Evolutionary conservation across 129 eudicot genomes (phyloP).

Genomic region (Tagetes patula): DNA sequence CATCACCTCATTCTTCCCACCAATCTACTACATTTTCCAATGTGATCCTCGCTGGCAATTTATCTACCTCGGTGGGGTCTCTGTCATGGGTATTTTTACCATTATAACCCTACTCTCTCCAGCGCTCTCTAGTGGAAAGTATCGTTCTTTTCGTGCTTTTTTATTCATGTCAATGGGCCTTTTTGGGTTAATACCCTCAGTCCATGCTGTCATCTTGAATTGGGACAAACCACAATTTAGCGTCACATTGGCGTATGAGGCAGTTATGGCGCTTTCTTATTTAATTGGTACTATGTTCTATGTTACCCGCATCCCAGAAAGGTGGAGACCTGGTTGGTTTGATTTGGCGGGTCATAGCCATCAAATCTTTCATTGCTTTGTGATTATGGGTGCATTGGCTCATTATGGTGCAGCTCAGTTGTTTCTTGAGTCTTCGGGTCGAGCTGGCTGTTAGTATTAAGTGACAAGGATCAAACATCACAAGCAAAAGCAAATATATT

Average conservation of each 20-base stretch:
- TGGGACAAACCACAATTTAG: slow-evolving; percentile 76
- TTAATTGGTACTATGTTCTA: slow-evolving; percentile 77
- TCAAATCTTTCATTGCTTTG: slow-evolving; percentile 84
- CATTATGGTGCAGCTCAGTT: slow-evolving; percentile 82
- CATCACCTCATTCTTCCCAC: slow-evolving; percentile 94
- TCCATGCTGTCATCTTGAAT: slow-evolving; percentile 59
- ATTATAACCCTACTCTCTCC: slow-evolving; percentile 73
- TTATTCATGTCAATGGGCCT: slow-evolving; percentile 85
- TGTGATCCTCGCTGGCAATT: slow-evolving; percentile 77
- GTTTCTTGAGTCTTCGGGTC: slow-evolving; percentile 52
- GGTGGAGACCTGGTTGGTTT: slow-evolving; percentile 95
- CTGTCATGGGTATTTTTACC: slow-evolving; percentile 70
- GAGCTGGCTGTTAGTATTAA: slow-evolving; percentile 37
- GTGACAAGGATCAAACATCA: not conserved
- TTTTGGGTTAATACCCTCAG: slow-evolving; percentile 74
- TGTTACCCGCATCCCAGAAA: slow-evolving; percentile 74
- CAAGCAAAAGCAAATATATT: not conserved
- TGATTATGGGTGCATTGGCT: slow-evolving; percentile 86
- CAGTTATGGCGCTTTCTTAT: slow-evolving; percentile 73
- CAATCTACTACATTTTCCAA: slow-evolving; percentile 85
- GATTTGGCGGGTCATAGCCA: slow-evolving; percentile 93
- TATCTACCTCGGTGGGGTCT: slow-evolving; percentile 67
- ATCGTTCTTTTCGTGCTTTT: slow-evolving; percentile 59
- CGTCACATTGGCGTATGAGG: slow-evolving; percentile 60
- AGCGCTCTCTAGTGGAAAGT: slow-evolving; percentile 62